These are phyloP conservation scores for Sporodiniella umbellata DNA, from an alignment of 371 early-diverging fungal genomes.

Conservation along the genomic window DNA sequence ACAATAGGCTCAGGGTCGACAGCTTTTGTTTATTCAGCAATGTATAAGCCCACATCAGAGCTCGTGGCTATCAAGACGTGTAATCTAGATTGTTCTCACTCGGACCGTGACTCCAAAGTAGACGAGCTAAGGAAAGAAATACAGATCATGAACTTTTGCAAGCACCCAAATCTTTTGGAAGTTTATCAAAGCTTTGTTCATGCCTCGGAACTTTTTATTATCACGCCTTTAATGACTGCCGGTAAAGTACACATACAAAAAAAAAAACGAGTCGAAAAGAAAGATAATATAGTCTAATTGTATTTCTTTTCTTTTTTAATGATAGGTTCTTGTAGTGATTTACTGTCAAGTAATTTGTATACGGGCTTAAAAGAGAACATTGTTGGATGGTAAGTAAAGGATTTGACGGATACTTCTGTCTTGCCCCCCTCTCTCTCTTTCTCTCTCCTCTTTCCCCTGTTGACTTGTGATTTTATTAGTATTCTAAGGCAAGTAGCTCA, in stretches of 20 bases:
- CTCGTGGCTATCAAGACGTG: constrained; percentile 42
- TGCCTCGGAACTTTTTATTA: constrained; percentile 56
- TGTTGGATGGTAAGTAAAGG: constrained; percentile 33
- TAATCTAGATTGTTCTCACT: constrained; percentile 23
- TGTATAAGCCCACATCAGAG: constrained; percentile 25
- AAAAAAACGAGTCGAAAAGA: too few relatives aligned
- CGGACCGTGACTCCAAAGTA: constrained; percentile 23
- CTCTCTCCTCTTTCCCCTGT: not conserved
- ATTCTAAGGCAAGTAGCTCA: constrained; percentile 84
- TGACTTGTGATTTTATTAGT: constrained; percentile 12
- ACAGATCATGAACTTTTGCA: constrained; percentile 71
- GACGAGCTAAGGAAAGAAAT: constrained; percentile 55
- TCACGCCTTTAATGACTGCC: constrained; percentile 66
- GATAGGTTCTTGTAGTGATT: constrained; percentile 45
- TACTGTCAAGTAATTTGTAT: constrained; percentile 19
- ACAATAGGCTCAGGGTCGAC: constrained; percentile 37
- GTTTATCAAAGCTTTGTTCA: constrained; percentile 66
- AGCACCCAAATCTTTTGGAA: constrained; percentile 65
- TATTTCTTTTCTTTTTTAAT: constrained; percentile 10
- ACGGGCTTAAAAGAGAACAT: constrained; percentile 34
- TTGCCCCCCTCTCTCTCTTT: too few relatives aligned
- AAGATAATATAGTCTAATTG: not conserved
- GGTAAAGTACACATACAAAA: too few relatives aligned
- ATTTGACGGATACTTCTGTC: too few relatives aligned
- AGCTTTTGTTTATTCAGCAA: constrained; percentile 39